Base-by-base conservation (phyloP, 2,329 filamentous ascomycete genomes). In the Calonectria crousiana region DNA sequence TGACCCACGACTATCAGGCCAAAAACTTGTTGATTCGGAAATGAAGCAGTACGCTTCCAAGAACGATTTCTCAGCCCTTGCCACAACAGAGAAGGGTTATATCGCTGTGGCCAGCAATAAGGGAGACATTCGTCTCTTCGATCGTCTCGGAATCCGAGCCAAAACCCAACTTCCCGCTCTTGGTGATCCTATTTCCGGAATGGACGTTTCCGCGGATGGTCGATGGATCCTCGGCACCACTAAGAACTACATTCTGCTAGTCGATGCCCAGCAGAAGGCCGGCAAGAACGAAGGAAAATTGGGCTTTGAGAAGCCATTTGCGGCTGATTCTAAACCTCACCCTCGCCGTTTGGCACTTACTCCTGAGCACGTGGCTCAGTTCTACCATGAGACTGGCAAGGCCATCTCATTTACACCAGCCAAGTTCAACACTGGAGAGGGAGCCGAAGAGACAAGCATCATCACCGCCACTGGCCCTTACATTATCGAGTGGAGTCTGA, bases 221-320 rank as follows among this genome's bases (percentile, higher is more conserved):
- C 94, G 95, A 80, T 99, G 96, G 96, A 92, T 99, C 23, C 90
- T 99, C 41, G 97, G 94, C 23, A 99, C 97, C 1, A 98, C 96
- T 80, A 92, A 94, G 58, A 99, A 96, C 5, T 99, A 98, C 83
- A 92, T 99, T 16, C 91, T 99, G 10, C 93, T 99, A 75, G 95
- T 99, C 76, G 97, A 99, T 82, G 92, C 95, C 0, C 86, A 96
- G 79, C 97, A 99, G 82, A 95, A 97, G 82, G 91, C 93, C 1
- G 97, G 97, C 84, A 98, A 98, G 89, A 98, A 98, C 78, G 95
- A 97, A 82, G 97, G 97, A 82, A 98, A 98, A 85, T 93, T 99
- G n/a, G 97, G 97, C 2, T 99, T 99, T 82, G 96, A 99, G 85
- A 96, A 94, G 84, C 89, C 95, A 0, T 99, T 99, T 81, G 93